Base-by-base conservation (phyloP, 2,329 filamentous ascomycete species). In the Exophiala sp. region DNA sequence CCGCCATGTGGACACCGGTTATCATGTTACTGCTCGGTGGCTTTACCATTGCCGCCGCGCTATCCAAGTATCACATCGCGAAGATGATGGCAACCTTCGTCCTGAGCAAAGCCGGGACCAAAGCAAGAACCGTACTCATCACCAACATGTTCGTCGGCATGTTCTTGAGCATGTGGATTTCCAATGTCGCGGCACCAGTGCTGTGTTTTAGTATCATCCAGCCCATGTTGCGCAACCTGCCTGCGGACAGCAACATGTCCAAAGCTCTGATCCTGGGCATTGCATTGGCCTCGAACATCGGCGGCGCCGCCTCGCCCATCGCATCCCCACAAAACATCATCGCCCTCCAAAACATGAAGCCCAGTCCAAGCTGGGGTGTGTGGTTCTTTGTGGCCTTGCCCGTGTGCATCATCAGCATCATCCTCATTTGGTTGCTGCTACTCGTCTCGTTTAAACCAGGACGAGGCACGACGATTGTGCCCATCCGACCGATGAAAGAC, bases 101-200 rank as follows among this genome's bases (percentile, higher is more conserved):
- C 22, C 77, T 98, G 27, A 95, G 89, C 73, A 97, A 95, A 72
- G 93, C 93, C 7, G 93, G 93, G 5, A 96, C 93, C 2, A 85
- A 83, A 62, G 93, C 93, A 8, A 78, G 83, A 48, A 91, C 87
- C 2, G 93, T 98, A 2, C 76, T 98, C 3, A 70, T 98, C n/a
- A 93, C 91, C 46, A 96, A 91, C 71, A 98, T 98, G 93, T 90
- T 96, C 62, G 93, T 98, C 35, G 90, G 91, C 48, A 94, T 93
- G 64, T 94, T 98, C 66, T 85, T 94, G 7, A 96, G 89, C 62
- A 98, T 98, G 93, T 88, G 95, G 76, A 97, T 98, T 64, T 95
- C 89, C 70, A 98, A 98, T 60, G 94, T 98, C 22, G 93, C 93
- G 1, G 91, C 94, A 1, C 93, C 93, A 0, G 93, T 98, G 8